Conservation (phyloP, 108 stramenopile species). For the Conticribra guillardii region DNA sequence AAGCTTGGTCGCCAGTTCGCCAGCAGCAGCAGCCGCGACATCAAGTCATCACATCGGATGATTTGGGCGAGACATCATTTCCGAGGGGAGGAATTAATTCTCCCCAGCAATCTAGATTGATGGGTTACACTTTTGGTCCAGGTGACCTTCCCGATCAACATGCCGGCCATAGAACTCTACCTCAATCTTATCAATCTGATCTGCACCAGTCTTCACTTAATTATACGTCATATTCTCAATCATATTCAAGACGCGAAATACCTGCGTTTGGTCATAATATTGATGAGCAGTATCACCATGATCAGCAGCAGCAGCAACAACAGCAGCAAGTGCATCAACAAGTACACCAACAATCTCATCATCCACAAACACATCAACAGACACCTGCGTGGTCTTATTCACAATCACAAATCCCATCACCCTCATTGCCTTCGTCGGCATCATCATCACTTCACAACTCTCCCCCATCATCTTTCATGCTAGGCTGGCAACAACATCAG, state of each 20-base stretch:
- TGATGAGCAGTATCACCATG: background rate
- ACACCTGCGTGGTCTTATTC: background rate
- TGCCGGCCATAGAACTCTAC: conserved; percentile 8
- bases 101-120: conserved; percentile 16
- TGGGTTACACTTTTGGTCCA: conserved; percentile 10
- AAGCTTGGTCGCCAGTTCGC: background rate
- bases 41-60: background rate
- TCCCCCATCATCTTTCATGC: background rate
- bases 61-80: conserved; percentile 11
- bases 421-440: background rate
- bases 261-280: background rate
- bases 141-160: background rate
- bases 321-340: background rate
- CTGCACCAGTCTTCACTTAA: background rate
- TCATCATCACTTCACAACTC: background rate
- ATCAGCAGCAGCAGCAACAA: background rate
- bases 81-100: conserved; percentile 18
- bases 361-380: background rate
- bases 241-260: conserved; percentile 2
- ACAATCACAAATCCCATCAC: conserved; percentile 19
- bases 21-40: conserved; percentile 8
- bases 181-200: conserved; percentile 18
- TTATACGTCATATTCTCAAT: conserved; percentile 3
- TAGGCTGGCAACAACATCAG: background rate
- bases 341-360: background rate